Base-by-base conservation (phyloP, 2,329 filamentous ascomycete species). In the Talaromyces funiculosus region DNA sequence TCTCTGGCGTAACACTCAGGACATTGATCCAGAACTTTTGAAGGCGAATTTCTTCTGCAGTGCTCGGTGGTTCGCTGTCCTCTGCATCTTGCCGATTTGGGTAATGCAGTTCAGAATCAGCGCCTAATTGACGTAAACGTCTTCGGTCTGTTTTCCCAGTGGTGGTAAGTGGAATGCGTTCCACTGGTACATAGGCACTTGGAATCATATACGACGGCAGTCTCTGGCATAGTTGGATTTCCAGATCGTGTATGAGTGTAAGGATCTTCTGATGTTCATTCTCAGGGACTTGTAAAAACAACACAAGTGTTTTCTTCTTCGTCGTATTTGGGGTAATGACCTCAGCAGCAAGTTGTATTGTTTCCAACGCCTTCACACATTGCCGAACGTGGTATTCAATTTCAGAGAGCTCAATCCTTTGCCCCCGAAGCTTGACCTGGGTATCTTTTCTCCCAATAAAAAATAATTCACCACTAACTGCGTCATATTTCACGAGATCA, bases 381-480 rank as follows among this genome's bases (percentile, higher is more conserved):
- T 68, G 67, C 1, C 68, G 63, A 5, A 69, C 66, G 14, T 73
- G 62, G 35, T 66, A 69, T 59, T 77, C 75, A 7, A 77, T 71
- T 61, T 77, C 75, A 2, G 72, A 74, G 5, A 77, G 68, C 57
- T 78, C 76, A 14, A 78, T 68, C 42, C 76, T 74, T 57, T 77
- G 75, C 14, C 76, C 76, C 12, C 73, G 71, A 8, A 78, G 42
- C 60, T 78, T 78, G 57, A 77, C 72, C 59, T 77, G 75, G 0
- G 69, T 71, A 53, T 73, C 71, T 59, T 73, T 74, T 33, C 69
- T 68, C 12, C 72, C 72, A 40, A 76, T 57, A 49, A 71, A 62
- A 49, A 59, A 38, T 20, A 66, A 61, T 56, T 71, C 75, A 57
- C 78, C 78, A 37, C 71, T 64, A 24, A n/a, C 14, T 24, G 66